Evolutionary conservation across 2,329 filamentous ascomycete genomes (phyloP).

Genomic region (Penicillium brasilianum): DNA sequence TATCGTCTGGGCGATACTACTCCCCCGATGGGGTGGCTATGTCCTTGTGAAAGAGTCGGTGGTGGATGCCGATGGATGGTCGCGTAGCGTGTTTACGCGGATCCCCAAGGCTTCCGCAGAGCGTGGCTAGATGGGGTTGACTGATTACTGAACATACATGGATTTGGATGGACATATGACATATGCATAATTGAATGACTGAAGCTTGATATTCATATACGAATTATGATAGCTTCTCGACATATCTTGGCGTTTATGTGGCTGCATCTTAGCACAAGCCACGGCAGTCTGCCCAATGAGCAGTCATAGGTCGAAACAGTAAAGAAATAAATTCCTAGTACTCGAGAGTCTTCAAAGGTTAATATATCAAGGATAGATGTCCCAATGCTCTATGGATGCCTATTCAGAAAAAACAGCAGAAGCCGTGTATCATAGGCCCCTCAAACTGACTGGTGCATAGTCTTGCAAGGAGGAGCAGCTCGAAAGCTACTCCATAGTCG

Average conservation of each 20-base stretch:
- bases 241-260: not conserved
- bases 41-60: slow-evolving; percentile 61
- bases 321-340: not conserved
- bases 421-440: slow-evolving; percentile 45
- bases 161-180: not conserved
- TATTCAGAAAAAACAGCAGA: slow-evolving; percentile 40
- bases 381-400: slow-evolving; percentile 54
- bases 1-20: slow-evolving; percentile 56
- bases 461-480: slow-evolving; percentile 46
- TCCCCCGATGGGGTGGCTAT: slow-evolving; percentile 54
- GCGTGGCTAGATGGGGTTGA: not conserved
- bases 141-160: not conserved
- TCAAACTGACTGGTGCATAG: slow-evolving; percentile 52
- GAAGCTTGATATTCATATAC: not conserved
- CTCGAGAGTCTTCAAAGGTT: not conserved
- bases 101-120: slow-evolving; percentile 40
- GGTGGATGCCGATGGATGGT: slow-evolving; percentile 68
- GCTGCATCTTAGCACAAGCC: not conserved
- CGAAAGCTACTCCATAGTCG: slow-evolving; percentile 33
- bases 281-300: not conserved
- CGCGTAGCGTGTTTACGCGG: slow-evolving; percentile 59
- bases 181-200: not conserved
- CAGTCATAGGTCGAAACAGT: not conserved
- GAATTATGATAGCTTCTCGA: not conserved
- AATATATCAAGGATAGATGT: slow-evolving; percentile 35